phyloP scores from a whole-genome alignment of 495 filamentous ascomycete genomes.

The Podospora pseudocomata region DNA sequence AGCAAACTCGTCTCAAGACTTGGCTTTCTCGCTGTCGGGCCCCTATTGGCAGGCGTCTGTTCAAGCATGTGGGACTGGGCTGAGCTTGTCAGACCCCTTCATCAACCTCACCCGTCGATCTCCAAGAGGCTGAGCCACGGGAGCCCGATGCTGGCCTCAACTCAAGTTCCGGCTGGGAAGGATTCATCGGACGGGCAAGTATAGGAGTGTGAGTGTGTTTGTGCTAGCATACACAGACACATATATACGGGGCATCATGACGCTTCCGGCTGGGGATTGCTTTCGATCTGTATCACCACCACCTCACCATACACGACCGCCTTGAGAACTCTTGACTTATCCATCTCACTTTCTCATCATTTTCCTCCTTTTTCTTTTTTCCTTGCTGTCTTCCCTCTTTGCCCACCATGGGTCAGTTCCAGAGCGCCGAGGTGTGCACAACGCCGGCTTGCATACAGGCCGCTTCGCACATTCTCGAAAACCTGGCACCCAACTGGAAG shows the following conservation, averaged over 20 bases:
- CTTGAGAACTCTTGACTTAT: background rate
- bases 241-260: background rate
- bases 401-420: constrained; percentile 19
- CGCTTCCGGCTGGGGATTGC: background rate
- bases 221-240: background rate
- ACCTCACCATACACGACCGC: background rate
- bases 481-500: constrained; percentile 60
- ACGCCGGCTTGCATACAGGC: constrained; percentile 66
- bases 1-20: background rate
- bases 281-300: background rate
- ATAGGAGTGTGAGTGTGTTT: background rate
- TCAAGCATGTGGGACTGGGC: background rate
- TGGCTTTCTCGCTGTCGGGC: background rate
- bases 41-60: background rate
- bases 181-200: background rate
- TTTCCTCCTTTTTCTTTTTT: background rate
- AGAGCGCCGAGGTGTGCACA: constrained; percentile 40
- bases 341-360: no score
- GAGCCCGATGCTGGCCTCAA: constrained; percentile 3
- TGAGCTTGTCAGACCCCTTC: background rate
- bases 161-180: background rate
- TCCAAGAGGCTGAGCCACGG: background rate
- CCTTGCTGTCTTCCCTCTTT: constrained; percentile 1
- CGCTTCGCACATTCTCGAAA: constrained; percentile 62
- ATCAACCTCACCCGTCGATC: constrained; percentile 7